phyloP scores from a whole-genome alignment of 2,329 filamentous ascomycete genomes.

The Hymenoscyphus occultus region DNA sequence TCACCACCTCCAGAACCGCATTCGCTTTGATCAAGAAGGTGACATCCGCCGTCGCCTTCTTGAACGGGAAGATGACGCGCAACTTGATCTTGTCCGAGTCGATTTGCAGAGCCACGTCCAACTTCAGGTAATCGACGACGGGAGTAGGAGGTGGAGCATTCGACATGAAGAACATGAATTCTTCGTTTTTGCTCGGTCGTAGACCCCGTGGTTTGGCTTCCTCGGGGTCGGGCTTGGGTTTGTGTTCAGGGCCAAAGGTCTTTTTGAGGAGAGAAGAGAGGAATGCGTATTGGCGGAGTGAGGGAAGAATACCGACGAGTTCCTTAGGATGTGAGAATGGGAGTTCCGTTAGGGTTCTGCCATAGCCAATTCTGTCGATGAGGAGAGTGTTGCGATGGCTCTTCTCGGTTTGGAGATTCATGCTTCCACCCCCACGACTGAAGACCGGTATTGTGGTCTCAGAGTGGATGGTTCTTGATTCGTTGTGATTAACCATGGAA shows the following conservation, averaged over 20 bases:
- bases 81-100: slow-evolving; percentile 23
- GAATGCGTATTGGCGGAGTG: slow-evolving; percentile 72
- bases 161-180: slow-evolving; percentile 34
- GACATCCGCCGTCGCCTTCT: slow-evolving; percentile 32
- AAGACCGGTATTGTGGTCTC: slow-evolving; percentile 46
- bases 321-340: slow-evolving; percentile 78
- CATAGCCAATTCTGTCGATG: slow-evolving; percentile 71
- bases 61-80: slow-evolving; percentile 31
- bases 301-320: slow-evolving; percentile 69
- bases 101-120: slow-evolving; percentile 32
- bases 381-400: slow-evolving; percentile 60
- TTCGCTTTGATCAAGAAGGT: slow-evolving; percentile 33
- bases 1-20: slow-evolving; percentile 31
- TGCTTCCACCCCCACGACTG: slow-evolving; percentile 27
- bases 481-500: slow-evolving; percentile 47
- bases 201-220: slow-evolving; percentile 11
- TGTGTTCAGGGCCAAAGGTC: slow-evolving; percentile 49
- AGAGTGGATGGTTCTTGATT: slow-evolving; percentile 54
- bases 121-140: slow-evolving; percentile 12
- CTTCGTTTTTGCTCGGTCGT: slow-evolving; percentile 27
- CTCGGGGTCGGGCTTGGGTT: slow-evolving; percentile 12
- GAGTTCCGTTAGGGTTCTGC: slow-evolving; percentile 62
- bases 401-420: neutral
- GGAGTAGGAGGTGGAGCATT: neutral
- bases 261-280: slow-evolving; percentile 62